These are phyloP conservation scores for Astrocystis sublimbata DNA, from an alignment of 495 filamentous ascomycete genomes.

Conservation along the genomic window DNA sequence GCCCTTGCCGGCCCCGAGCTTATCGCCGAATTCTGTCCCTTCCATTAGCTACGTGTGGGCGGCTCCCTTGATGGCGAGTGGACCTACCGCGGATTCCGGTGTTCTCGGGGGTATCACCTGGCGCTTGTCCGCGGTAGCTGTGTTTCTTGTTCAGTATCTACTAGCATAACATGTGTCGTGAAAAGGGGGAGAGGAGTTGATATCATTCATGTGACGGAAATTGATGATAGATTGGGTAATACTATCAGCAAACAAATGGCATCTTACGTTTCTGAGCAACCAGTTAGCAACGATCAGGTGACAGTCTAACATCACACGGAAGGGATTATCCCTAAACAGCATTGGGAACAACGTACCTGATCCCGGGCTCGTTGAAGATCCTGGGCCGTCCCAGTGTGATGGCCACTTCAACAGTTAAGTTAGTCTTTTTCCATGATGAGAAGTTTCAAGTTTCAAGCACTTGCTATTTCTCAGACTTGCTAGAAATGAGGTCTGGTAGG, in stretches of 20 bases:
- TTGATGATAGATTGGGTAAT: background rate
- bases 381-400: slow-evolving; percentile 30
- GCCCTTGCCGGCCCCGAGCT: slow-evolving; percentile 44
- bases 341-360: slow-evolving; percentile 25
- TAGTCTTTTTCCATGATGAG: too few species aligned
- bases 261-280: slow-evolving; percentile 31
- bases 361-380: slow-evolving; percentile 33
- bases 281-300: slow-evolving; percentile 12
- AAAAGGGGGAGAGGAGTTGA: background rate
- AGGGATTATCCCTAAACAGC: background rate
- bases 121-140: slow-evolving; percentile 35
- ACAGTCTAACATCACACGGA: background rate
- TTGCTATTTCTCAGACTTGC: too few species aligned
- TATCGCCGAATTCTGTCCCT: slow-evolving; percentile 37
- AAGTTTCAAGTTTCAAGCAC: too few species aligned
- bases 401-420: too few species aligned
- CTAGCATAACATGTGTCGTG: too few species aligned
- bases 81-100: slow-evolving; percentile 32
- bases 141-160: background rate
- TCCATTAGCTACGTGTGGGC: background rate
- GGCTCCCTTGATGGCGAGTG: background rate
- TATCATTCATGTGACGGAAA: background rate
- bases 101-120: slow-evolving; percentile 37
- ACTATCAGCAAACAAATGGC: background rate
- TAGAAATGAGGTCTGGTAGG: too few species aligned